Evolutionary conservation across 352 stramenopile species (phyloP), one percentile per base, ranked within the genome.

Genomic region (Phytophthora boehmeriae): DNA sequence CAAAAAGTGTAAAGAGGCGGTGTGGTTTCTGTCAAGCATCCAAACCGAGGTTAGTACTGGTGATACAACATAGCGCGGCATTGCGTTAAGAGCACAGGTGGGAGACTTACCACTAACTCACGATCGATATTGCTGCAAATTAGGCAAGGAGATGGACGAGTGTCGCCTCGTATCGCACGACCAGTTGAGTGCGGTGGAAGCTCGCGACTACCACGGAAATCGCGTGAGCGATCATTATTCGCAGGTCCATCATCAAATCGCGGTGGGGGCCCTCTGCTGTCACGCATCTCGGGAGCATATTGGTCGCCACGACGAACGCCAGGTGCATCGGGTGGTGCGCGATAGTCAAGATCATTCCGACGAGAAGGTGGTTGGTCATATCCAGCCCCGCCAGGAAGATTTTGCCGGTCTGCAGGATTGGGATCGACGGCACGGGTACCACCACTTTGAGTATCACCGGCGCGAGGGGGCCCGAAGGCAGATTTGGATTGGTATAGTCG

Each of bases 71-170:
- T n/a, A n/a, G n/a, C n/a, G n/a, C n/a, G n/a, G n/a, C n/a, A n/a
- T n/a, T n/a, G n/a, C n/a, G n/a, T n/a, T n/a, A 23, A 41, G 22
- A 38, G 17, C 50, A 43, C n/a, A 34, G 25, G 17, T 16, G 22
- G 8, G 1, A 17, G 1, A 74, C 79, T 59, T 72, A 90, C 83
- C 63, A 90, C 69, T 34, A 90, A 63, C 22, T 68, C 66, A 27
- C 68, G 75, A 47, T 94, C 81, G 60, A 94, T 89, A 56, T 89
- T 90, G 66, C 86, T 94, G 64, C 86, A 94, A 59, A 94, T 94
- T 32, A 94, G 80, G 22, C 88, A 81, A 32, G 73, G 61, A n/a
- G 85, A 91, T 22, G 72, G 73, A 32, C 70, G 69, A 23, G 70
- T 85, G 51, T 91, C 79, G 9, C 68, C 73, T 55, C 76, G 78